Percentiles rank a stretch among this genome's conserved stretches.
These are phyloP conservation scores for Aspergillus sergii DNA, from an alignment of 2,329 filamentous ascomycete genomes.

Conservation along the genomic window DNA sequence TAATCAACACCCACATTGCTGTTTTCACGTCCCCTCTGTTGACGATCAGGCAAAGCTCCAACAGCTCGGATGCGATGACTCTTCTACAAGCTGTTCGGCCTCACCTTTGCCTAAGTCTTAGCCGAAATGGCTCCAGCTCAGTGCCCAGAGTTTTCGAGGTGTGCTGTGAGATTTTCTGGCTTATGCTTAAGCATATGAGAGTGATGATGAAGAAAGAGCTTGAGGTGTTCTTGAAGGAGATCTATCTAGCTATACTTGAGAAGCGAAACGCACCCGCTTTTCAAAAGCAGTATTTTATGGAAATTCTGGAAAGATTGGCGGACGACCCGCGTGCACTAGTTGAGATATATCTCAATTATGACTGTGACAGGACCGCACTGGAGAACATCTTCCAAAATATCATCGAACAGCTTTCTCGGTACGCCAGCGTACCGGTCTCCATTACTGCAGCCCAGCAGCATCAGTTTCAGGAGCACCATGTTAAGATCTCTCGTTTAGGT, in stretches of 20 bases:
- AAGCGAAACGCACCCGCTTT: slow-evolving; percentile 82
- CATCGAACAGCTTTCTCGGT: slow-evolving; percentile 88
- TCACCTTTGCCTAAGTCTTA: slow-evolving; percentile 92
- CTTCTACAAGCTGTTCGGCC: slow-evolving; percentile 96
- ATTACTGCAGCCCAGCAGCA: slow-evolving; percentile 80
- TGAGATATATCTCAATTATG: slow-evolving; percentile 96
- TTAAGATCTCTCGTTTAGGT: slow-evolving; percentile 59
- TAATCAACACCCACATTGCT: slow-evolving; percentile 88
- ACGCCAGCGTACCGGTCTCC: slow-evolving; percentile 76
- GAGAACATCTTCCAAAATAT: slow-evolving; percentile 96
- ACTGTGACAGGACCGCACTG: slow-evolving; percentile 87
- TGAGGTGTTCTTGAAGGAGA: slow-evolving; percentile 96
- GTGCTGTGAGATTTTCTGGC: slow-evolving; percentile 95
- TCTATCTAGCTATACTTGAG: slow-evolving; percentile 89
- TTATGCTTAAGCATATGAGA: slow-evolving; percentile 92
- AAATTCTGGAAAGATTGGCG: slow-evolving; percentile 79
- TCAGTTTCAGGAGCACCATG: slow-evolving; percentile 77
- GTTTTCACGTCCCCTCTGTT: slow-evolving; percentile 91
- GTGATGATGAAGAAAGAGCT: slow-evolving; percentile 98
- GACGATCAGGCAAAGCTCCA: slow-evolving; percentile 89
- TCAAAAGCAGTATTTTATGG: slow-evolving; percentile 91
- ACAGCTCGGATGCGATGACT: slow-evolving; percentile 76
- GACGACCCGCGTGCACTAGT: slow-evolving; percentile 86
- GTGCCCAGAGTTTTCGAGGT: slow-evolving; percentile 92
- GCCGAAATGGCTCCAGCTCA: slow-evolving; percentile 91